These are phyloP conservation scores for Pulveroboletus sp. DNA, from an alignment of 768 basidiomycete species.

Conservation along the genomic window DNA sequence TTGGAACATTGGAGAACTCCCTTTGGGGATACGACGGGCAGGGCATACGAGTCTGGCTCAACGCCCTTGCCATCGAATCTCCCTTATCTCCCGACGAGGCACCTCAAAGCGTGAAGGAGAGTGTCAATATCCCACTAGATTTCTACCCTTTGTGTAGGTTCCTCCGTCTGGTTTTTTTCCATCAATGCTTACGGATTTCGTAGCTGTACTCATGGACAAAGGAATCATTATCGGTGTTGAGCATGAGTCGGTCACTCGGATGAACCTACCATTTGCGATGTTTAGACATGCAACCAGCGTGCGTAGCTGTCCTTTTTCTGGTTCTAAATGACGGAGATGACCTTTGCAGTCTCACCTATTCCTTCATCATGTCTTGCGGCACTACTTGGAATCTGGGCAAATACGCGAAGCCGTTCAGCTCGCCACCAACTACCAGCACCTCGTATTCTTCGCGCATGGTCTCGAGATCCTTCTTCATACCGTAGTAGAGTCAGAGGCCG, in stretches of 20 bases:
- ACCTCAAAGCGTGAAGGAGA: slow-evolving; percentile 73
- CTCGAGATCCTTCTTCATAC: slow-evolving; percentile 92
- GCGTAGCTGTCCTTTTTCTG: slow-evolving; percentile 26
- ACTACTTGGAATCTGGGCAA: slow-evolving; percentile 62
- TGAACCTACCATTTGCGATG: slow-evolving; percentile 80
- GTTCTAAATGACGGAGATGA: not conserved
- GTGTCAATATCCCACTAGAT: slow-evolving; percentile 85
- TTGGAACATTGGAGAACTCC: slow-evolving; percentile 92
- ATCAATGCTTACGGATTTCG: slow-evolving; percentile 1
- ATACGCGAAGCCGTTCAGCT: slow-evolving; percentile 78
- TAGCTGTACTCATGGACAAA: slow-evolving; percentile 98
- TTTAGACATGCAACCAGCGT: slow-evolving; percentile 91
- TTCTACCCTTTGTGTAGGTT: slow-evolving; percentile 91
- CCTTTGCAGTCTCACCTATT: slow-evolving; percentile 81
- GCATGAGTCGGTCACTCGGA: slow-evolving; percentile 72
- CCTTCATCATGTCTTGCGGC: slow-evolving; percentile 83
- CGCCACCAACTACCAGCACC: slow-evolving; percentile 78
- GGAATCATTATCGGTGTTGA: slow-evolving; percentile 97
- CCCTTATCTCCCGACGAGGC: slow-evolving; percentile 35
- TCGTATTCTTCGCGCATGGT: slow-evolving; percentile 91
- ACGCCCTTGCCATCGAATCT: slow-evolving; percentile 86
- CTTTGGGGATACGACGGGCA: slow-evolving; percentile 95
- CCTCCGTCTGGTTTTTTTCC: not conserved
- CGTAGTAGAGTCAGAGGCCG: slow-evolving; percentile 81
- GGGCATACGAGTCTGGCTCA: slow-evolving; percentile 89